Evolutionary conservation across 495 filamentous ascomycete genomes (phyloP).

Genomic region (Staphylotrichum tortipilum): DNA sequence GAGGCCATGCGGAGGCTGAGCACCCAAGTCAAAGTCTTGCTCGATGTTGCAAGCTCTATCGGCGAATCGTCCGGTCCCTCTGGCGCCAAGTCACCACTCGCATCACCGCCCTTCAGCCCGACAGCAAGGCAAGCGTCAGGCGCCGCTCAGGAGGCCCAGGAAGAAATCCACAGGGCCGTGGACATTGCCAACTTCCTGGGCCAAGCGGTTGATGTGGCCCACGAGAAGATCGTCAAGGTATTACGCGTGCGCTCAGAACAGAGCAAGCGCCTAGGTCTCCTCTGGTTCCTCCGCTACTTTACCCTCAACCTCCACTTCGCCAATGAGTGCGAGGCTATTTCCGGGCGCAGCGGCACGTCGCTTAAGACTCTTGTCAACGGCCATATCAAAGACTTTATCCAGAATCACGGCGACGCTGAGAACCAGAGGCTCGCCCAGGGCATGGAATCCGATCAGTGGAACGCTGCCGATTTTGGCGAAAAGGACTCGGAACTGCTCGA

Average conservation of each 20-base stretch:
- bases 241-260: slow-evolving; percentile 87
- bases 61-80: slow-evolving; percentile 26
- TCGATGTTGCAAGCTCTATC: slow-evolving; percentile 84
- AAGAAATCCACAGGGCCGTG: slow-evolving; percentile 74
- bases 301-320: slow-evolving; percentile 88
- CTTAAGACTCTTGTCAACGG: slow-evolving; percentile 83
- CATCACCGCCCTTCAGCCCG: slow-evolving; percentile 44
- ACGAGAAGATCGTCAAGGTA: slow-evolving; percentile 85
- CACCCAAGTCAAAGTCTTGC: slow-evolving; percentile 87
- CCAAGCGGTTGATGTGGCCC: slow-evolving; percentile 85
- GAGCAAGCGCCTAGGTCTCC: slow-evolving; percentile 59
- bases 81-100: slow-evolving; percentile 39
- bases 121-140: slow-evolving; percentile 20
- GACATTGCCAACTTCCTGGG: slow-evolving; percentile 93
- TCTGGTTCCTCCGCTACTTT: slow-evolving; percentile 82
- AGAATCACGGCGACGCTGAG: slow-evolving; percentile 62
- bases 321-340: slow-evolving; percentile 94
- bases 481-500: slow-evolving; percentile 52
- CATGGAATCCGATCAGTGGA: slow-evolving; percentile 89
- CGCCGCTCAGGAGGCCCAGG: slow-evolving; percentile 46
- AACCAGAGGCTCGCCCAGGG: slow-evolving; percentile 70
- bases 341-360: slow-evolving; percentile 72
- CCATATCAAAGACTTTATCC: slow-evolving; percentile 86
- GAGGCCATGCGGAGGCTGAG: slow-evolving; percentile 78
- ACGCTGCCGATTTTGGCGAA: slow-evolving; percentile 74